A percentile compares a stretch with the other conserved stretches of the same genome.
Evolutionary conservation across 768 basidiomycete species (phyloP).

Genomic region (Boletus reticulatus): DNA sequence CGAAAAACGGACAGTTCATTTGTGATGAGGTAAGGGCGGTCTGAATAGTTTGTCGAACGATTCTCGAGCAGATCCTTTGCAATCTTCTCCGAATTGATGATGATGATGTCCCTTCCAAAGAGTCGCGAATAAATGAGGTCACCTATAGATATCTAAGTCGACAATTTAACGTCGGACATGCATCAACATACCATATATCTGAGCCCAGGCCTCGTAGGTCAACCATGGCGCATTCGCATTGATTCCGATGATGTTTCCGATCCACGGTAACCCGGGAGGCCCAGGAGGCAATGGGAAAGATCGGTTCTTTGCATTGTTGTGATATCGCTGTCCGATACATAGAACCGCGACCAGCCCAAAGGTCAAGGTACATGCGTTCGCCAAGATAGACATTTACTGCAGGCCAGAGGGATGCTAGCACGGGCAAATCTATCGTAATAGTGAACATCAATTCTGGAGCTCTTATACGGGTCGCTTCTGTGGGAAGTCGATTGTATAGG

Average conservation of each 20-base stretch:
- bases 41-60: constrained; percentile 45
- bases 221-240: constrained; percentile 30
- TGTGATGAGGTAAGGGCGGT: constrained; percentile 36
- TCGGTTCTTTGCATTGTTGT: not conserved
- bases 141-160: constrained; percentile 20
- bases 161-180: not conserved
- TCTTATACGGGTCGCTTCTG: no score
- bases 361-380: not conserved
- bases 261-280: no score
- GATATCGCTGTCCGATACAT: not conserved
- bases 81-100: constrained; percentile 43
- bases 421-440: not conserved
- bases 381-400: not conserved
- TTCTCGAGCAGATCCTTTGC: constrained; percentile 45
- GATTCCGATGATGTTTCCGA: constrained; percentile 6
- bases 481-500: no score
- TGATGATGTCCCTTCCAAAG: constrained; percentile 43
- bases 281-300: not conserved
- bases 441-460: not conserved
- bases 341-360: not conserved
- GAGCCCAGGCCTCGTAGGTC: constrained; percentile 36
- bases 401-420: not conserved
- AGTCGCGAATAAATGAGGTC: constrained; percentile 46
- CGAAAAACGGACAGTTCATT: constrained; percentile 1
- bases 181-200: constrained; percentile 25